A percentile compares a stretch with the other conserved stretches of the same genome.
Evolutionary conservation across 2,329 filamentous ascomycete genomes (phyloP).

Genomic region (Corynespora cassiicola): DNA sequence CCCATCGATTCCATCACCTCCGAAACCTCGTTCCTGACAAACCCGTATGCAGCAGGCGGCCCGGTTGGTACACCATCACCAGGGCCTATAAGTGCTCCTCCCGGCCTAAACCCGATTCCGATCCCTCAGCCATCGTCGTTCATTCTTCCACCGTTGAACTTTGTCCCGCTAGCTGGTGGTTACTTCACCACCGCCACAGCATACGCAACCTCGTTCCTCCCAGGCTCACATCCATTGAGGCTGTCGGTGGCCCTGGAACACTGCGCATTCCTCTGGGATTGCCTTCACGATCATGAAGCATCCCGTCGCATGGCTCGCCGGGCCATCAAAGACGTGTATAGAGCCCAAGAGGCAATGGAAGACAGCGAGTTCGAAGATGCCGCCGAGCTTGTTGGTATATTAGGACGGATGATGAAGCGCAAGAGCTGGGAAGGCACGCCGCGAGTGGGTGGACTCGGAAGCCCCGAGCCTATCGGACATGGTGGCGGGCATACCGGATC

Average conservation of each 20-base stretch:
- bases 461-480: conserved; percentile 33
- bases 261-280: conserved; percentile 92
- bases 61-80: conserved; percentile 51
- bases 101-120: conserved; percentile 52
- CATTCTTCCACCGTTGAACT: conserved; percentile 79
- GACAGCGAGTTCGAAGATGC: conserved; percentile 95
- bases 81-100: conserved; percentile 48
- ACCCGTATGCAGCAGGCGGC: conserved; percentile 51
- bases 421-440: conserved; percentile 48
- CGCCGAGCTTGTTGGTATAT: conserved; percentile 81
- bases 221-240: conserved; percentile 87
- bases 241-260: conserved; percentile 92
- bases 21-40: conserved; percentile 59
- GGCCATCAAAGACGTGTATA: conserved; percentile 89
- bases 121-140: conserved; percentile 67
- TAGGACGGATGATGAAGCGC: conserved; percentile 88
- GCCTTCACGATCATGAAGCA: conserved; percentile 78
- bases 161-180: conserved; percentile 79
- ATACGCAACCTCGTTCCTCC: conserved; percentile 77
- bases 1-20: conserved; percentile 57
- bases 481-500: conserved; percentile 17
- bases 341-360: conserved; percentile 89
- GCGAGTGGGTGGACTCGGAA: conserved; percentile 36
- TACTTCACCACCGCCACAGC: conserved; percentile 80
- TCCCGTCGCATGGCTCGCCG: conserved; percentile 79